These are phyloP conservation scores for Trichoderma orchidacearum DNA, from an alignment of 495 filamentous ascomycete species.

Conservation along the genomic window DNA sequence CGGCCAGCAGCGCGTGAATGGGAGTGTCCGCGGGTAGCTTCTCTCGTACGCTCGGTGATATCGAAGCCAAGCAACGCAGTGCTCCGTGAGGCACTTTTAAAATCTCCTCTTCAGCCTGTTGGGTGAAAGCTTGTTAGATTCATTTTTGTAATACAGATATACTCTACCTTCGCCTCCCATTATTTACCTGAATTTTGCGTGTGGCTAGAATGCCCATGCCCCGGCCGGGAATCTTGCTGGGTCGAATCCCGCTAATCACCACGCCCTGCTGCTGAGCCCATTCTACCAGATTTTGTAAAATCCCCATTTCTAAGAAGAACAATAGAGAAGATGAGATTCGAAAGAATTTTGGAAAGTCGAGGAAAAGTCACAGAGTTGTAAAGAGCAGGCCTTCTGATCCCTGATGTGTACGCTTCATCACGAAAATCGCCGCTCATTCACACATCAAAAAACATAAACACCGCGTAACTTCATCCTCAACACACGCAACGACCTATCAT, in stretches of 20 bases:
- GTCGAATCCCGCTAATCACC: constrained; percentile 42
- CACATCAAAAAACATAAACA: too few species aligned
- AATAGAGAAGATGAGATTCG: not conserved
- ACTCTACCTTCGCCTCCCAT: too few species aligned
- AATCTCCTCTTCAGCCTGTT: constrained; percentile 38
- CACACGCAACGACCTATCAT: too few species aligned
- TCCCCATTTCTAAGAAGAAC: not conserved
- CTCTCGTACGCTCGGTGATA: constrained; percentile 37
- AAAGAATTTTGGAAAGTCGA: too few species aligned
- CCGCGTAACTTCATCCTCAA: too few species aligned
- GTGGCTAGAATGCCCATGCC: constrained; percentile 66
- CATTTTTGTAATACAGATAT: too few species aligned
- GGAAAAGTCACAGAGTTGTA: too few species aligned
- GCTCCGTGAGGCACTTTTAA: constrained; percentile 48
- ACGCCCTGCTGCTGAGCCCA: constrained; percentile 51
- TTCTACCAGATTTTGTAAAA: constrained; percentile 34
- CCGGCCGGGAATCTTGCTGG: constrained; percentile 45
- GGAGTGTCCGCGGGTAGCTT: constrained; percentile 31
- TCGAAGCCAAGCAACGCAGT: constrained; percentile 47
- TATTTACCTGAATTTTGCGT: constrained; percentile 46
- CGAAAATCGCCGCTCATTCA: too few species aligned
- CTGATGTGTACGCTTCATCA: too few species aligned
- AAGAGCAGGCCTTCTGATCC: too few species aligned
- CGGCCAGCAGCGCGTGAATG: constrained; percentile 44
- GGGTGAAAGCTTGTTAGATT: not conserved